Evolutionary conservation across 768 basidiomycete genomes (phyloP), one percentile per base, ranked within the genome.

Genomic region (Russula griseocarnosa): DNA sequence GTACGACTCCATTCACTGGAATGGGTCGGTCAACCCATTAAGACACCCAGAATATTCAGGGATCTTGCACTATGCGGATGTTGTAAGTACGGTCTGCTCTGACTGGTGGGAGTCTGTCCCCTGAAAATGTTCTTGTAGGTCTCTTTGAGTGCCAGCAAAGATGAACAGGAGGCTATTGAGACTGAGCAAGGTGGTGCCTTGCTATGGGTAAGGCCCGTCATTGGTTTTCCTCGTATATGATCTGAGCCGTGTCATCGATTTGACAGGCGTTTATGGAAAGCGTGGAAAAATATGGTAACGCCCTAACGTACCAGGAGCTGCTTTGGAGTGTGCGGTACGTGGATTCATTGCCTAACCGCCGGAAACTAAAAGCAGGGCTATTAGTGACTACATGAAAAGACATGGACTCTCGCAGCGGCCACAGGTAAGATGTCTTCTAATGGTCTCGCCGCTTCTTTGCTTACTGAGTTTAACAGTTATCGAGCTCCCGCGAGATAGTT

Each of bases 261-360:
- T 49, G 26, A 22, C 18, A 63, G 62, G 55, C 55, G 0, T 63
- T 63, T 44, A 58, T 63, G 9, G 22, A 58, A 8, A 32, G 22
- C 32, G 52, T 63, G 55, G 40, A 13, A 10, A 0, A 13, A 0
- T 7, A 30, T 5, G 26, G 26, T 30, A 30, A 13, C 14, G 0
- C 16, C 16, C 3, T 55, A 6, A 55, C 46, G 5, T 62, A 32
- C 26, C 10, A 4, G 10, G 13, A 30, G 0, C 24, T 50, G 5
- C 30, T 55, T 22, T 0, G 5, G 14, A 22, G 14, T 10, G 18
- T 62, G 3, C 34, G 54, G 61, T 62, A 40, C 40, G 54, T 55
- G 18, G 8, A 8, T 13, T 30, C 5, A 4, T 10, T 0, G n/a
- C 7, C 7, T 26, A 14, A 18, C 11, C 10, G 8, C 4, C 11